phyloP scores from a whole-genome alignment of 139 green algal species.

The Coccomyxa sp. region DNA sequence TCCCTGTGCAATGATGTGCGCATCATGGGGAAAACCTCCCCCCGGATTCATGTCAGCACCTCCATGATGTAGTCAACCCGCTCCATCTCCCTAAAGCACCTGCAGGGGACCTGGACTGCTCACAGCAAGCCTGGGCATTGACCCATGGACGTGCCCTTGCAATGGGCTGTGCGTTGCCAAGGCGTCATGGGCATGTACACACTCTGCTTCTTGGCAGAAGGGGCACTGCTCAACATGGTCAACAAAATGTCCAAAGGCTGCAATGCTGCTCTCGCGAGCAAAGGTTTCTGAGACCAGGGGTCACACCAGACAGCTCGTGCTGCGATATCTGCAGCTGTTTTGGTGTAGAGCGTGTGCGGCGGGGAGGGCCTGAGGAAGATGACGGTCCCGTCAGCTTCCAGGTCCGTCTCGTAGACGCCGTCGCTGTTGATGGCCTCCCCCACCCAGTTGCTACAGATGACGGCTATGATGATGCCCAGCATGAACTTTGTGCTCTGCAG shows the following conservation, averaged over 20 bases:
- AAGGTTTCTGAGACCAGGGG: no score
- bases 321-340: conserved; percentile 34
- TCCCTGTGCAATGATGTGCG: no score
- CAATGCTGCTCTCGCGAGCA: no score
- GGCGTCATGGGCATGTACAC: no score
- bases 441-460: conserved; percentile 82
- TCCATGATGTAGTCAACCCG: conserved; percentile 47
- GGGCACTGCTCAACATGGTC: no score
- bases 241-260: no score
- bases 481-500: conserved; percentile 73
- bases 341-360: conserved; percentile 52
- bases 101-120: no score
- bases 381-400: conserved; percentile 73
- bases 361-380: conserved; percentile 75
- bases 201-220: no score
- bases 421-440: conserved; percentile 71
- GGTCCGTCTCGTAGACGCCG: conserved; percentile 86
- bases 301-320: not conserved
- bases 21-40: conserved; percentile 90
- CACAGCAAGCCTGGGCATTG: no score
- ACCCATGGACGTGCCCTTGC: no score
- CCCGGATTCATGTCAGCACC: conserved; percentile 55
- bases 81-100: conserved; percentile 59
- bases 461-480: conserved; percentile 75
- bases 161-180: no score